Evolutionary conservation across 768 basidiomycete genomes (phyloP).

Genomic region (Termitomyces sp.): DNA sequence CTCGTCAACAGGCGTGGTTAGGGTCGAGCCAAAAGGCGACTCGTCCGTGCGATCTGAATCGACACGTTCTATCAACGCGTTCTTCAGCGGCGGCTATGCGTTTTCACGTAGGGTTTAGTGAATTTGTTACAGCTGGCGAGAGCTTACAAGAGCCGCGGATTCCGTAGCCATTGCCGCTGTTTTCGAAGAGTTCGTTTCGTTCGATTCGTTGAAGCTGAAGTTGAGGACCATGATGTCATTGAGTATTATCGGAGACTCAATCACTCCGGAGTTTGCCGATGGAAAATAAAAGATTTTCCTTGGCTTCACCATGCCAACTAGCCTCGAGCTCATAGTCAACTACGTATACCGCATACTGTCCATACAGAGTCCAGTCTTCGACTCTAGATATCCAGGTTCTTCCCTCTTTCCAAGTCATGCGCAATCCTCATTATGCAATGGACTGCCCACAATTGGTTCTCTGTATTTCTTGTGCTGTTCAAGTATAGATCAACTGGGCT

Average conservation of each 20-base stretch:
- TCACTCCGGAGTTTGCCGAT: neutral
- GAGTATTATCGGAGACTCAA: neutral
- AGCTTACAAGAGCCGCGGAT: neutral
- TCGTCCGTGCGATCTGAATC: constrained; percentile 39
- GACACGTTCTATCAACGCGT: constrained; percentile 21
- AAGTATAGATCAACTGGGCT: too few relatives aligned
- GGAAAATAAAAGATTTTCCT: neutral
- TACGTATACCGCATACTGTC: too few relatives aligned
- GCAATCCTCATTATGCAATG: too few relatives aligned
- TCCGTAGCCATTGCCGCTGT: neutral
- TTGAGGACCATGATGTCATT: too few relatives aligned
- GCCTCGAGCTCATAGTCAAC: too few relatives aligned
- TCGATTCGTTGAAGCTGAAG: too few relatives aligned
- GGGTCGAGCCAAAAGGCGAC: constrained; percentile 37
- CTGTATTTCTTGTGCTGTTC: too few relatives aligned
- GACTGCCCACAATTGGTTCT: too few relatives aligned
- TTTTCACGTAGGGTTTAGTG: neutral
- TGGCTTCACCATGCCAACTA: neutral
- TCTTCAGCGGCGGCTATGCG: neutral
- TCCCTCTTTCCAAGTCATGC: too few relatives aligned
- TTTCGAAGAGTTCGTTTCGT: too few relatives aligned
- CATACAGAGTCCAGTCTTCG: too few relatives aligned
- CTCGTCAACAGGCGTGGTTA: constrained; percentile 41
- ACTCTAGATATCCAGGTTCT: too few relatives aligned
- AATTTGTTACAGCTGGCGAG: neutral